phyloP scores from a whole-genome alignment of 129 eudicot genomes.

The sunflower (Helianthus annuus) region HanXRQr2.0-SUNRISE NC_035449.2:179875621-179876120 shows the following conservation, averaged over 20 bases:
- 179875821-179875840: slow-evolving; percentile 4
- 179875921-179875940: too few species aligned
- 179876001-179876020: too few species aligned
- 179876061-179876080: too few species aligned
- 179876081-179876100: too few species aligned
- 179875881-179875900: background rate
- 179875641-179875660: background rate
- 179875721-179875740: slow-evolving; percentile 15
- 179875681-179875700: slow-evolving; percentile 9
- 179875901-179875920: background rate
- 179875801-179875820: slow-evolving; percentile 25
- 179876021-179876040: too few species aligned
- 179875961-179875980: too few species aligned
- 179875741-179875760: background rate
- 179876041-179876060: too few species aligned
- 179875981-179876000: too few species aligned
- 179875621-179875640: too few species aligned
- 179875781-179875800: slow-evolving; percentile 20
- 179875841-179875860: background rate
- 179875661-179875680: background rate
- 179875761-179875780: slow-evolving; percentile 9
- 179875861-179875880: background rate
- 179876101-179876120: too few species aligned
- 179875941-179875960: too few species aligned
- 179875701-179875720: background rate